Conservation (phyloP, 768 basidiomycete species). For the Stropharia rugosoannulata region DNA sequence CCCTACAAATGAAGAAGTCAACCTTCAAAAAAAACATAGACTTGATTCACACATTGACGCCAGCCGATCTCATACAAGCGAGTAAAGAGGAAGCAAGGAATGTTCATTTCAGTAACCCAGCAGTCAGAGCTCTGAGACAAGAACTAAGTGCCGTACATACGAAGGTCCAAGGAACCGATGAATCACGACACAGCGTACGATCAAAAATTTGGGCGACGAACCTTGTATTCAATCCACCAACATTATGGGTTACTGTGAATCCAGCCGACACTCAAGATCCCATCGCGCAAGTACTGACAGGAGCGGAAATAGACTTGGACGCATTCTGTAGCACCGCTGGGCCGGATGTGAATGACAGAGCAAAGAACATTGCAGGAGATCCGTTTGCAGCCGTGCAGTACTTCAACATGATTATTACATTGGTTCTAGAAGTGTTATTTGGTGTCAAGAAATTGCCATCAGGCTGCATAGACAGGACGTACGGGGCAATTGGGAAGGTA, state of each 20-base stretch:
- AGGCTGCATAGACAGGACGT: constrained; percentile 4
- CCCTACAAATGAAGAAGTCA: constrained; percentile 28
- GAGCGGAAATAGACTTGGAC: constrained; percentile 43
- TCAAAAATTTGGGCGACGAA: constrained; percentile 36
- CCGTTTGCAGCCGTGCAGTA: constrained; percentile 8
- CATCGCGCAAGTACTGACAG: constrained; percentile 41
- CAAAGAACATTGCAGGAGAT: constrained; percentile 7
- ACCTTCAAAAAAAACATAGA: constrained; percentile 18
- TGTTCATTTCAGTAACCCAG: constrained; percentile 21
- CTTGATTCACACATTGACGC: constrained; percentile 22
- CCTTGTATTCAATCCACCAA: constrained; percentile 26
- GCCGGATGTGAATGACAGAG: neutral
- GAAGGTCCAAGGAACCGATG: constrained; percentile 31
- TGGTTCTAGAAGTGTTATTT: constrained; percentile 31
- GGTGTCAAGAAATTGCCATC: constrained; percentile 21
- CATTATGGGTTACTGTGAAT: constrained; percentile 45
- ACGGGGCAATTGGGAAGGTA: constrained; percentile 33
- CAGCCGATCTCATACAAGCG: constrained; percentile 28
- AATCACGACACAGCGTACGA: constrained; percentile 21
- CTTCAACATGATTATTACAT: constrained; percentile 19
- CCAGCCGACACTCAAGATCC: constrained; percentile 40
- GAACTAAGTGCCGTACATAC: constrained; percentile 24
- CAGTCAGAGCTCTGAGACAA: constrained; percentile 20
- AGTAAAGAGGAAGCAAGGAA: constrained; percentile 29
- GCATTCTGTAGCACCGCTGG: constrained; percentile 20